Evolutionary conservation across 192 early-diverging fungal genomes (phyloP).

Genomic region (Coemansia asiatica): DNA sequence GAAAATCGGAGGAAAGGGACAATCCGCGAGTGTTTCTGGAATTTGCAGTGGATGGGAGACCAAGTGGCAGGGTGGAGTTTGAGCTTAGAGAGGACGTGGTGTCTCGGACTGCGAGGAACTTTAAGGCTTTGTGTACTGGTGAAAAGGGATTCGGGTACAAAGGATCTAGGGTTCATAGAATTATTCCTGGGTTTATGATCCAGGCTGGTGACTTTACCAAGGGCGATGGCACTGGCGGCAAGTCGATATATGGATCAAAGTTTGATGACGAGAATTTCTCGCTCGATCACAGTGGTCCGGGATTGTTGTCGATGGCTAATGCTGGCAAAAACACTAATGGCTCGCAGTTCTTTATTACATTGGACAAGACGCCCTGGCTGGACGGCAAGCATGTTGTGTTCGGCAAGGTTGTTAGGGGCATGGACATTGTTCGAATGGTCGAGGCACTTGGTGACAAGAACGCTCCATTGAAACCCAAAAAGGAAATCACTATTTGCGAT

Average conservation of each 20-base stretch:
- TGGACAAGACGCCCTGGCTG: slow-evolving; percentile 73
- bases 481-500: slow-evolving; percentile 30
- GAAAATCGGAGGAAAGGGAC: background rate
- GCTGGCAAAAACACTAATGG: slow-evolving; percentile 78
- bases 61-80: slow-evolving; percentile 33
- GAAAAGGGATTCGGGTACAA: slow-evolving; percentile 60
- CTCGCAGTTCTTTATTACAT: slow-evolving; percentile 83
- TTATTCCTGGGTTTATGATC: slow-evolving; percentile 85
- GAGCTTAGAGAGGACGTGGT: slow-evolving; percentile 44
- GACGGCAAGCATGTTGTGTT: slow-evolving; percentile 82
- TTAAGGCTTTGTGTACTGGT: slow-evolving; percentile 43
- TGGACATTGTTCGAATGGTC: slow-evolving; percentile 78
- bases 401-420: slow-evolving; percentile 75
- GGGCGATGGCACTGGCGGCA: slow-evolving; percentile 78
- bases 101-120: slow-evolving; percentile 41
- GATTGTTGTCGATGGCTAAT: slow-evolving; percentile 80
- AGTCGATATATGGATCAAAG: slow-evolving; percentile 75
- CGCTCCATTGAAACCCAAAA: slow-evolving; percentile 28
- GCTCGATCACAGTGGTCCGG: slow-evolving; percentile 68
- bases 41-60: slow-evolving; percentile 27
- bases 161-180: slow-evolving; percentile 78
- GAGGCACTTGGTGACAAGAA: slow-evolving; percentile 58
- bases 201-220: slow-evolving; percentile 86
- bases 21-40: slow-evolving; percentile 40
- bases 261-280: slow-evolving; percentile 80